Percentiles rank a stretch among this genome's conserved stretches.
Evolutionary conservation across 164 flowering plant genomes (phyloP).

Genomic region (Aristolochia fimbriata): DNA sequence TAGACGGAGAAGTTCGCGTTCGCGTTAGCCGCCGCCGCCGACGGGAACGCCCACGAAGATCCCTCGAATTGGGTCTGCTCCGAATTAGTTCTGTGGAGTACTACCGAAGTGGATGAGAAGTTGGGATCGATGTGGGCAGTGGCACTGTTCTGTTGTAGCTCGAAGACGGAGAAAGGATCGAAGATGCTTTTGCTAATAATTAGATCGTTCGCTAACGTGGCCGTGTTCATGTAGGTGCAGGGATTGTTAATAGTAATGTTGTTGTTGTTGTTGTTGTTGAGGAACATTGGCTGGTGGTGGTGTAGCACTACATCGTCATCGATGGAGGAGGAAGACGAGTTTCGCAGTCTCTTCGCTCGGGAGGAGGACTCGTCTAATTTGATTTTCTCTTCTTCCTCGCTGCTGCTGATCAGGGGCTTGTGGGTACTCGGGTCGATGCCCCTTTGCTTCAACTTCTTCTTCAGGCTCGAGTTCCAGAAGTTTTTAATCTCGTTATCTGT

Average conservation of each 20-base stretch:
- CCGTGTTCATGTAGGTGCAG: no score
- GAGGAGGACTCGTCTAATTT: no score
- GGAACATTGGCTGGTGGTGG: constrained; percentile 19
- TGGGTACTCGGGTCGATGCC: constrained; percentile 87
- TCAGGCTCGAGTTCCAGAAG: constrained; percentile 78
- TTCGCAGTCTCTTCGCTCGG: constrained; percentile 8
- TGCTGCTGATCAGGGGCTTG: constrained; percentile 51
- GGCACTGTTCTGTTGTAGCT: constrained; percentile 13
- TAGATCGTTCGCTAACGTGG: constrained; percentile 4
- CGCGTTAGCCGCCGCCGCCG: no score
- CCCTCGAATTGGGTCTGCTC: constrained; percentile 20
- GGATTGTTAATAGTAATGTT: neutral
- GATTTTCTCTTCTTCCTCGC: constrained; percentile 18
- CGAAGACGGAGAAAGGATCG: constrained; percentile 25
- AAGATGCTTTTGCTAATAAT: constrained; percentile 20
- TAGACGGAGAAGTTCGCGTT: constrained; percentile 25
- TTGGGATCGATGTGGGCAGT: constrained; percentile 5
- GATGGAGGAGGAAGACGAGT: constrained; percentile 5
- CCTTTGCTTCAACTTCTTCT: constrained; percentile 70
- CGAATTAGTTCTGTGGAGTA: constrained; percentile 10
- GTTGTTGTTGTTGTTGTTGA: constrained; percentile 5
- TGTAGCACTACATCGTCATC: constrained; percentile 10
- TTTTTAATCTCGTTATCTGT: constrained; percentile 92
- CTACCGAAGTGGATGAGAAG: constrained; percentile 10
- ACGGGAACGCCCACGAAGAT: constrained; percentile 31